Conservation (phyloP, 2,329 filamentous ascomycete genomes). For the Orbilia javanica region DNA sequence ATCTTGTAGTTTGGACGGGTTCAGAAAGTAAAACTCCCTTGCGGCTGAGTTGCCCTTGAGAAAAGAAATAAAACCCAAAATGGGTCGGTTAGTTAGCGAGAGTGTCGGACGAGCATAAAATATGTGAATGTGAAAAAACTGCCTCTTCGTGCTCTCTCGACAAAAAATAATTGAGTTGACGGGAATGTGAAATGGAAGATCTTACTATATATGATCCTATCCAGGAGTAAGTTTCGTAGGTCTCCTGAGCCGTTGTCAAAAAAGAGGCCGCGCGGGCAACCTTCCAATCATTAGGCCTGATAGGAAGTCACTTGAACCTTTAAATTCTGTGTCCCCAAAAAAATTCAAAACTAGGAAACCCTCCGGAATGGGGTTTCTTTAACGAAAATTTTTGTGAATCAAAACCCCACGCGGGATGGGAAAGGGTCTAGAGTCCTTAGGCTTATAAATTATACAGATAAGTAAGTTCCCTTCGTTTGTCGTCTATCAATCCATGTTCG, state of each 20-base stretch:
- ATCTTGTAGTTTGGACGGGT: slow-evolving; percentile 2
- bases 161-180: slow-evolving; percentile 3
- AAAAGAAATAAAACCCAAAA: slow-evolving; percentile 10
- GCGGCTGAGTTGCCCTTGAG: slow-evolving; percentile 39
- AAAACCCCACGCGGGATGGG: slow-evolving; percentile 51
- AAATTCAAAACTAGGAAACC: slow-evolving; percentile 9
- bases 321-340: slow-evolving; percentile 20
- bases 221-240: background rate
- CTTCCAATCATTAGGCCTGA: slow-evolving; percentile 24
- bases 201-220: slow-evolving; percentile 35
- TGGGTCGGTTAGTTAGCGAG: slow-evolving; percentile 17
- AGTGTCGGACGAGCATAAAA: slow-evolving; percentile 8
- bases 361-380: slow-evolving; percentile 31
- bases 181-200: slow-evolving; percentile 24
- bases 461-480: slow-evolving; percentile 3
- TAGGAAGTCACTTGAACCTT: slow-evolving; percentile 45
- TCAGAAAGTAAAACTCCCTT: slow-evolving; percentile 18
- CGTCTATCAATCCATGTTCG: slow-evolving; percentile 23
- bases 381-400: slow-evolving; percentile 9
- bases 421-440: background rate
- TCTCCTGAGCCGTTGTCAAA: background rate
- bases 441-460: slow-evolving; percentile 26
- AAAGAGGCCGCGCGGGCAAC: background rate
- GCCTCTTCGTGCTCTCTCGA: background rate
- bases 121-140: slow-evolving; percentile 15